Evolutionary conservation across 768 basidiomycete genomes (phyloP).

Genomic region (Boletus insuetus): DNA sequence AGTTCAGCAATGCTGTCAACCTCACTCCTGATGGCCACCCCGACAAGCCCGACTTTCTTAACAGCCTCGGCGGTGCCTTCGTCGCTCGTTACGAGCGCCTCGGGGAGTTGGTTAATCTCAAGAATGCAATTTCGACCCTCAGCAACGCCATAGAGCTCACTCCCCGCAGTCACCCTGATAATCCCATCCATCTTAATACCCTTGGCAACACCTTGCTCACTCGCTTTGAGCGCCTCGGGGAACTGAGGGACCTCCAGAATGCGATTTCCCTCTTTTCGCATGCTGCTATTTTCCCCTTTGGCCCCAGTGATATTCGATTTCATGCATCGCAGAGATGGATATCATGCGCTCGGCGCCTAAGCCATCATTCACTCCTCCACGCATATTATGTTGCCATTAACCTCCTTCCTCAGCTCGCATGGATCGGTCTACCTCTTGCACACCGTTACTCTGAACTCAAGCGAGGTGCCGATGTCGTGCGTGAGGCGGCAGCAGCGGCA

Average conservation of each 20-base stretch:
- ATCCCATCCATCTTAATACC: not conserved
- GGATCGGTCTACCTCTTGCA: conserved; percentile 14
- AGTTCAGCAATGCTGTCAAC: no score
- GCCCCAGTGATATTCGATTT: not conserved
- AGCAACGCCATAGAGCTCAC: not conserved
- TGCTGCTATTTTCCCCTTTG: conserved; percentile 1
- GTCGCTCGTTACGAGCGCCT: not conserved
- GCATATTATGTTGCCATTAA: conserved; percentile 17
- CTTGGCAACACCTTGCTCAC: not conserved
- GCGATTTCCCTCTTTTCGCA: not conserved
- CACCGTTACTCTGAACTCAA: conserved; percentile 15
- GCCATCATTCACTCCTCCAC: conserved; percentile 11
- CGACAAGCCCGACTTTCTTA: no score
- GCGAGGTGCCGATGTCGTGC: conserved; percentile 10
- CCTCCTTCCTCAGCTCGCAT: conserved; percentile 19
- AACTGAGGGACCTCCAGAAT: not conserved
- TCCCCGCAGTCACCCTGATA: not conserved
- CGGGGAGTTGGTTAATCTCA: not conserved
- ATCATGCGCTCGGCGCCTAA: conserved; percentile 1
- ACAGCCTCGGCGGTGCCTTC: not conserved
- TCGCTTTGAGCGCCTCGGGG: not conserved
- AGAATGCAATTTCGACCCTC: not conserved
- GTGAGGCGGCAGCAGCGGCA: conserved; percentile 24
- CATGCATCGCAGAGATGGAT: conserved; percentile 5
- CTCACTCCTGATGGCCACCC: no score